Percentiles rank a stretch among this genome's conserved stretches.
These are phyloP conservation scores for Neurospora sublineolata DNA, from an alignment of 495 filamentous ascomycete genomes.

Conservation along the genomic window DNA sequence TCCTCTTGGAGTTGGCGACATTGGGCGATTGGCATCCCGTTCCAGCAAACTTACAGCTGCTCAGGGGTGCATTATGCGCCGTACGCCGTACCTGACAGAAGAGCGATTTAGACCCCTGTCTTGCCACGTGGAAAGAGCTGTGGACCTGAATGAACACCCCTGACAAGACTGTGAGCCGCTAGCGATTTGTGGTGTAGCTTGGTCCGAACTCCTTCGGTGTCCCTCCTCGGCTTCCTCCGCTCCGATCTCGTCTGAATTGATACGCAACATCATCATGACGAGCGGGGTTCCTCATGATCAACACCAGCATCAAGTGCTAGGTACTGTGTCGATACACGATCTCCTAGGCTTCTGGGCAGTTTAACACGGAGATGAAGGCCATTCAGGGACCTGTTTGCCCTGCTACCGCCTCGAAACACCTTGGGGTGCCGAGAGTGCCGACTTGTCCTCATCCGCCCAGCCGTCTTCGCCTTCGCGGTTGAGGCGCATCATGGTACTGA, in stretches of 20 bases:
- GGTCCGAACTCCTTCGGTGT: neutral
- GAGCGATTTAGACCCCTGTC: neutral
- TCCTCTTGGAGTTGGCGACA: neutral
- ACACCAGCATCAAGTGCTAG: neutral
- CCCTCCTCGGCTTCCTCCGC: neutral
- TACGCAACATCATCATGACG: neutral
- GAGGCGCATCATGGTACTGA: neutral
- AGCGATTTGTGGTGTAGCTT: neutral
- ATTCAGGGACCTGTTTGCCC: neutral
- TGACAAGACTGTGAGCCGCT: neutral
- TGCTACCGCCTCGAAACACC: neutral
- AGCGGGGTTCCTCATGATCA: neutral
- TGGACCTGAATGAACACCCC: neutral
- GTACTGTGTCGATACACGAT: neutral
- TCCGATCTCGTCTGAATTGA: neutral
- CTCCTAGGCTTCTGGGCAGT: neutral
- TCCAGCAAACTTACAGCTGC: neutral
- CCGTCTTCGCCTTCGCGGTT: neutral
- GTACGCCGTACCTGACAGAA: neutral
- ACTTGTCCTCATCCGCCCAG: neutral
- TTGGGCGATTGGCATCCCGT: neutral
- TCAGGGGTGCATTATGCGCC: neutral
- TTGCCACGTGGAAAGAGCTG: neutral
- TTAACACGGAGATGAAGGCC: neutral
- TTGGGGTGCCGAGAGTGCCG: neutral